Base-by-base conservation (phyloP, 2,329 filamentous ascomycete genomes). In the Curvularia spicifera region DNA sequence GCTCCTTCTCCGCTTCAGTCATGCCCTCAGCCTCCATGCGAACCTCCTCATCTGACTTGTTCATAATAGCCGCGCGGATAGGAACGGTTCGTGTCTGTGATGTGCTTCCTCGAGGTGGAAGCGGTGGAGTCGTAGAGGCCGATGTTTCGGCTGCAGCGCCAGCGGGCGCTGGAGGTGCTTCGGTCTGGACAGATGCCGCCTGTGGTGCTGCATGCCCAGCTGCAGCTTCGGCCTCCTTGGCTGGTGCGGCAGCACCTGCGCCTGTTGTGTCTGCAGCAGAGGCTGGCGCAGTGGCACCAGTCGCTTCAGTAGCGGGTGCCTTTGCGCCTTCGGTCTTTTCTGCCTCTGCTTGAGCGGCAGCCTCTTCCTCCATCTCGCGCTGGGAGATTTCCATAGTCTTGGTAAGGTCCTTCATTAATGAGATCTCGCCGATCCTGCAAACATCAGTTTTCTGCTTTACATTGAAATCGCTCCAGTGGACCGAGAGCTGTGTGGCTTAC, bases 341-440 rank as follows among this genome's bases (percentile, higher is more conserved):
- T 12, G 68, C 67, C 73, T 83, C 80, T 20, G 81, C 79, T 15
- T 84, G 83, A 5, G 83, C 82, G 2, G 81, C 80, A 45, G 85
- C 87, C 61, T 89, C 87, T 66, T 90, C 89, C 70, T 92, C 91
- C 76, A 87, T 87, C 60, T 88, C 88, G 55, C 91, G 84, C 88
- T 93, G 94, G 20, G 92, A 93, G 67, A 99, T 98, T 72, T 99
- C 95, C 94, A 99, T 98, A 44, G 93, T 97, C 72, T 93, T 92
- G 18, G 94, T 98, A 53, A 99, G 84, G 73, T 99, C 95, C 82
- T 97, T 98, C 91, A 99, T 97, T 57, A 99, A 87, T 50, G 91
- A 95, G 69, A 99, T 97, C 83, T 99, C 95, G 67, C 95, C 95
- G 73, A 99, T 98, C 84, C 73, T 75, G 51, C 22, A n/a, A 6